Evolutionary conservation across 345 rosid genomes (phyloP).

Genomic region (Acer saccharum): DNA sequence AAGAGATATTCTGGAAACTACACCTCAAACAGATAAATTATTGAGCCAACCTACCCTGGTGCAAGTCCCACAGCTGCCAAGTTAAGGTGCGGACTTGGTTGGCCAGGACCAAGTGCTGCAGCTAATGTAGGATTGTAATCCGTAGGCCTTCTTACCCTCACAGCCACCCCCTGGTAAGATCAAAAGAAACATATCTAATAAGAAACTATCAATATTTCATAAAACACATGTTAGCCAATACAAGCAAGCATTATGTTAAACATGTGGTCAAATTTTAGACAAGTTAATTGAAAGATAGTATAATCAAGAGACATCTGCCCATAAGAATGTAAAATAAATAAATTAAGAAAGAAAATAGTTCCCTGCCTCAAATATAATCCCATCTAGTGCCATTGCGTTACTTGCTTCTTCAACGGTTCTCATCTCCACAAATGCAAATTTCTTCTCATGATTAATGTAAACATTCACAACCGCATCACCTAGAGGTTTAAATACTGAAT

Average conservation of each 20-base stretch:
- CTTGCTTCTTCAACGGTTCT: slow-evolving; percentile 48
- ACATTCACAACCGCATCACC: slow-evolving; percentile 53
- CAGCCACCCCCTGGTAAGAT: slow-evolving; percentile 45
- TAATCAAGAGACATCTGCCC: not conserved
- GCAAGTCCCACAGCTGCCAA: slow-evolving; percentile 55
- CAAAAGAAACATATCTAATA: slow-evolving; percentile 15
- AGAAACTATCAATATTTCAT: not conserved
- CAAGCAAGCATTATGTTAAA: not conserved
- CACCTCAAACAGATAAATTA: slow-evolving; percentile 1
- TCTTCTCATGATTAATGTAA: slow-evolving; percentile 47
- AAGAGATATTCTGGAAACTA: not conserved
- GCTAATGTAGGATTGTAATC: slow-evolving; percentile 59
- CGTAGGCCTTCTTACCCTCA: slow-evolving; percentile 55
- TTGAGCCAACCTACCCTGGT: slow-evolving; percentile 35
- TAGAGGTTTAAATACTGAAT: slow-evolving; percentile 17
- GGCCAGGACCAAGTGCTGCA: slow-evolving; percentile 57
- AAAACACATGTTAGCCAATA: not conserved
- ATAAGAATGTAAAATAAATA: not conserved
- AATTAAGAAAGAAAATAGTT: not conserved
- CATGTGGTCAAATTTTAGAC: not conserved
- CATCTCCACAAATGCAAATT: slow-evolving; percentile 53
- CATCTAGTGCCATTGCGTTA: slow-evolving; percentile 48
- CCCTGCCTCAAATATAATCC: slow-evolving; percentile 43
- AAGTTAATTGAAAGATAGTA: not conserved
- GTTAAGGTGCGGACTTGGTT: slow-evolving; percentile 47